Evolutionary conservation across 2,329 filamentous ascomycete species (phyloP).

Genomic region (Aaosphaeria pasadenensis): DNA sequence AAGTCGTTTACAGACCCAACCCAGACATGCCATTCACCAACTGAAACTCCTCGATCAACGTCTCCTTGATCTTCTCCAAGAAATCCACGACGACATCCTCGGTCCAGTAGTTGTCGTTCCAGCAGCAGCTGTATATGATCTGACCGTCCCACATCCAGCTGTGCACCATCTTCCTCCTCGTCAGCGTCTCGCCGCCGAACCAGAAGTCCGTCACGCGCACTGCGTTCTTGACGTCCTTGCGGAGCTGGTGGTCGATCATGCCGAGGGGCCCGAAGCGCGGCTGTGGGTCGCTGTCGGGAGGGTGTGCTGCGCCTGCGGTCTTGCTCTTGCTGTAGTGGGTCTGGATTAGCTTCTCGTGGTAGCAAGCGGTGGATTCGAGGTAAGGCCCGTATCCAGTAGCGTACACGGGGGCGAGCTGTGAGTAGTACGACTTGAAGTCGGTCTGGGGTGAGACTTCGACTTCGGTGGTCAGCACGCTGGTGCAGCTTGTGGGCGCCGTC

Average conservation of each 20-base stretch:
- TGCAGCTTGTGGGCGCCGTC: slow-evolving; percentile 16
- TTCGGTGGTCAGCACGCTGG: slow-evolving; percentile 17
- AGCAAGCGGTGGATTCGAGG: slow-evolving; percentile 14
- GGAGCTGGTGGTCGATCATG: slow-evolving; percentile 15
- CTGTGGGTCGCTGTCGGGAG: slow-evolving; percentile 11
- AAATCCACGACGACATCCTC: slow-evolving; percentile 9
- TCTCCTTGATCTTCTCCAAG: slow-evolving; percentile 11
- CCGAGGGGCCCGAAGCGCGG: slow-evolving; percentile 18
- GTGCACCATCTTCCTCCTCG: slow-evolving; percentile 23
- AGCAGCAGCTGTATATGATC: slow-evolving; percentile 17
- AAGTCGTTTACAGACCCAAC: not conserved
- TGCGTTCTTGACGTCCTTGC: slow-evolving; percentile 9
- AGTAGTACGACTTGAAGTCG: slow-evolving; percentile 13
- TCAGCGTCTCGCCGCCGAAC: slow-evolving; percentile 19
- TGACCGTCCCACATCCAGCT: slow-evolving; percentile 18
- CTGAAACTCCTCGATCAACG: slow-evolving; percentile 11
- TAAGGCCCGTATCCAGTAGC: slow-evolving; percentile 14
- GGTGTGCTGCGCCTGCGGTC: not conserved
- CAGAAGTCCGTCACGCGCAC: slow-evolving; percentile 19
- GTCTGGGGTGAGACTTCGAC: slow-evolving; percentile 15
- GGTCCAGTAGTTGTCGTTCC: slow-evolving; percentile 21
- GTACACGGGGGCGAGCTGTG: slow-evolving; percentile 17
- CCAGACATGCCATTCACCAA: not conserved
- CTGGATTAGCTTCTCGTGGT: slow-evolving; percentile 16
- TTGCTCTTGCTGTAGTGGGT: not conserved